Conservation (phyloP, 305 asterid species). For the Stenogyne calaminthoides region DNA sequence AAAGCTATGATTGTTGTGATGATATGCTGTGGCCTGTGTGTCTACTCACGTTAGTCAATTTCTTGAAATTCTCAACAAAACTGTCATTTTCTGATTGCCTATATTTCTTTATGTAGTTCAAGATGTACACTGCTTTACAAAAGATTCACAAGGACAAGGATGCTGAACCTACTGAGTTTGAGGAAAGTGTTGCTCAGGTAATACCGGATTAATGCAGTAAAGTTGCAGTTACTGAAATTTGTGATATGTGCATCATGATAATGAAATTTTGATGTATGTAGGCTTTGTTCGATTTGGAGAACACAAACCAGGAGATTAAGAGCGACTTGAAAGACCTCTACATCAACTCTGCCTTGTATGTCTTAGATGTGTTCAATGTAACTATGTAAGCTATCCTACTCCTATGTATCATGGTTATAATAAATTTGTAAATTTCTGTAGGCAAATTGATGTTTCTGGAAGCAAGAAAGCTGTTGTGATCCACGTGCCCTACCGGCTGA, state of each 20-base stretch:
- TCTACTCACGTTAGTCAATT: not conserved
- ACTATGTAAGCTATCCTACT: not conserved
- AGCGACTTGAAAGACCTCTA: constrained; percentile 81
- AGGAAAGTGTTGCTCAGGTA: constrained; percentile 82
- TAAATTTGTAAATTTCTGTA: constrained; percentile 28
- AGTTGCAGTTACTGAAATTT: not conserved
- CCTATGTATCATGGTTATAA: not conserved
- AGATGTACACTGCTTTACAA: constrained; percentile 70
- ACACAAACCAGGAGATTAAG: constrained; percentile 71
- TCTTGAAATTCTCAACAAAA: not conserved
- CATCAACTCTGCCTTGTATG: constrained; percentile 77
- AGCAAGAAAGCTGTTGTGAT: constrained; percentile 77
- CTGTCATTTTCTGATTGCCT: not conserved
- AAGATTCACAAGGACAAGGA: constrained; percentile 80
- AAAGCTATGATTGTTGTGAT: not conserved
- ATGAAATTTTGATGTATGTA: constrained; percentile 1
- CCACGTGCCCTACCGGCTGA: constrained; percentile 75
- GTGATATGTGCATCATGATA: not conserved
- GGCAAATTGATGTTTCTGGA: constrained; percentile 76
- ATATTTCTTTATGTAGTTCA: constrained; percentile 25
- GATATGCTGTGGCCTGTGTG: not conserved
- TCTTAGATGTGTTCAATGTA: not conserved
- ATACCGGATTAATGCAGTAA: not conserved
- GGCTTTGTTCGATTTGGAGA: constrained; percentile 82
- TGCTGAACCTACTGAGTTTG: constrained; percentile 81